phyloP scores from a whole-genome alignment of 768 basidiomycete species.

The Tulasnella sp. region DNA sequence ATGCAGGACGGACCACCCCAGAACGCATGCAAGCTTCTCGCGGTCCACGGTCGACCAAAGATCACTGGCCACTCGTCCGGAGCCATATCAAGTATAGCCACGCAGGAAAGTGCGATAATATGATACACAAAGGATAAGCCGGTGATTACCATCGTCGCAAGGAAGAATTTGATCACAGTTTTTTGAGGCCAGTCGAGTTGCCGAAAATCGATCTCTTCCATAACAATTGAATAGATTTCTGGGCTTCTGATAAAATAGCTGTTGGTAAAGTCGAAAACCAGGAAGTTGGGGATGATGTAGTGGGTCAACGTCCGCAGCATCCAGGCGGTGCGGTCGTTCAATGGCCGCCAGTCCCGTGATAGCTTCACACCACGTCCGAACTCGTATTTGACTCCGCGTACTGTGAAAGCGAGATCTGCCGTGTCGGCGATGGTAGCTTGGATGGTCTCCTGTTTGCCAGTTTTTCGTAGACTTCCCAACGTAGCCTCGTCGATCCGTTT shows the following conservation, averaged over 20 bases:
- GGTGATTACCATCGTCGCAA: neutral
- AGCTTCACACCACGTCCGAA: constrained; percentile 11
- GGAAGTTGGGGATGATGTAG: constrained; percentile 1
- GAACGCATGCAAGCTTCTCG: constrained; percentile 12
- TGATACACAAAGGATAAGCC: constrained; percentile 10
- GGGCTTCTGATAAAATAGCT: neutral
- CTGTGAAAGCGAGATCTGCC: neutral
- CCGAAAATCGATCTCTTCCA: neutral
- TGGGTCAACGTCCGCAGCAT: neutral
- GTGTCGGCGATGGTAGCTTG: neutral
- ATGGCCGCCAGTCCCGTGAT: neutral
- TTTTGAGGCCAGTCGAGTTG: neutral
- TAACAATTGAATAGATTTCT: neutral
- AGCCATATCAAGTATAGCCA: neutral
- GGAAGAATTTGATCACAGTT: neutral
- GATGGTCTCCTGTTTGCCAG: neutral
- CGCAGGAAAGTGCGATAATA: neutral
- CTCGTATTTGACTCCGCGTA: constrained; percentile 15
- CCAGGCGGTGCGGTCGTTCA: neutral
- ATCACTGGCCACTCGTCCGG: constrained; percentile 14
- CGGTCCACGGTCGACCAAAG: constrained; percentile 9
- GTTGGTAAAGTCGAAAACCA: constrained; percentile 7
- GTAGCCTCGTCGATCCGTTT: neutral
- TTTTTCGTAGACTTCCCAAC: neutral
- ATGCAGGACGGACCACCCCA: constrained; percentile 5